Evolutionary conservation across 805 yeast species (phyloP).

Genomic region (Saturnispora ahearnii): DNA sequence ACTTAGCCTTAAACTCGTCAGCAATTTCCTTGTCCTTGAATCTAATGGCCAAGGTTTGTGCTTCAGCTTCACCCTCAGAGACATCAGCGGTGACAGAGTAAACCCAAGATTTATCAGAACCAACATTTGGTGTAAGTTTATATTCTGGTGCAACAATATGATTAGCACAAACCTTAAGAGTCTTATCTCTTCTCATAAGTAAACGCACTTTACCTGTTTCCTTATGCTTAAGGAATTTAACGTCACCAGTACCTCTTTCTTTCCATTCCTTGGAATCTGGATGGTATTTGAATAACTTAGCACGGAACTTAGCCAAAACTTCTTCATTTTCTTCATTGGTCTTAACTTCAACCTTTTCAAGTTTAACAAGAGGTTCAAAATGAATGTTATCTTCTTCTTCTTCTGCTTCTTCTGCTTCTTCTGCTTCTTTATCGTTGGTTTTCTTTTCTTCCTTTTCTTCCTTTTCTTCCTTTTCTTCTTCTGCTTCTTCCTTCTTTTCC

Average conservation of each 20-base stretch:
- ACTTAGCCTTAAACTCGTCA: conserved; percentile 87
- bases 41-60: conserved; percentile 92
- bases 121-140: conserved; percentile 83
- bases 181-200: conserved; percentile 98
- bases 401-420: conserved; percentile 27
- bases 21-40: conserved; percentile 90
- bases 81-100: conserved; percentile 90
- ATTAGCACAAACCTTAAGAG: conserved; percentile 96
- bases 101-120: conserved; percentile 98
- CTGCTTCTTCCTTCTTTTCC: conserved; percentile 46
- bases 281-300: conserved; percentile 84
- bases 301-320: conserved; percentile 76
- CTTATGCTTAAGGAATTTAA: conserved; percentile 88
- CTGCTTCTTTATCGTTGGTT: conserved; percentile 29
- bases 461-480: conserved; percentile 34
- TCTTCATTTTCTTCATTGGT: conserved; percentile 92
- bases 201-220: conserved; percentile 73
- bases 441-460: conserved; percentile 34
- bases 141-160: conserved; percentile 81
- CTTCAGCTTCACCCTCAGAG: conserved; percentile 93
- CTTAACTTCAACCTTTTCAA: conserved; percentile 93
- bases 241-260: conserved; percentile 99
- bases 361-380: conserved; percentile 91
- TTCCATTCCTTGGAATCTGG: conserved; percentile 90
- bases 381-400: conserved; percentile 60